Evolutionary conservation across 1,139 yeast species (phyloP).

Genomic region (Sugiyamaella novakii): DNA sequence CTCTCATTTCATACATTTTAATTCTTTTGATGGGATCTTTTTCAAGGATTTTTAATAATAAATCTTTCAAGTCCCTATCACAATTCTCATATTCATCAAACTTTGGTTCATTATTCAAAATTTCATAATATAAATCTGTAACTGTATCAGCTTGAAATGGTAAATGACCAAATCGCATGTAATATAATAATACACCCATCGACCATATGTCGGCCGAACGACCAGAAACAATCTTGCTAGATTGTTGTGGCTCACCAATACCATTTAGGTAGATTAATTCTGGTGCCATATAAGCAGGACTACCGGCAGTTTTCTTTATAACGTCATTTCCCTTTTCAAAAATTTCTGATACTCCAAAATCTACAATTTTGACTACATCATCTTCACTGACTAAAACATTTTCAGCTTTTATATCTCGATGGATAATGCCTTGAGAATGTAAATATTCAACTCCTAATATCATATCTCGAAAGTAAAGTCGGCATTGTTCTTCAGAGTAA

Average conservation of each 20-base stretch:
- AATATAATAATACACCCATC: constrained; percentile 63
- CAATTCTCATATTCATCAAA: constrained; percentile 22
- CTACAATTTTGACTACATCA: constrained; percentile 84
- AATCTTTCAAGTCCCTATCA: constrained; percentile 2
- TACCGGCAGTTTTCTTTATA: constrained; percentile 67
- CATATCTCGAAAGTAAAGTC: constrained; percentile 70
- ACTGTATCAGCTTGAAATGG: constrained; percentile 47
- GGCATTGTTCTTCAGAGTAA: constrained; percentile 45
- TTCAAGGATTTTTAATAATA: constrained; percentile 41
- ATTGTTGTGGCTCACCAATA: constrained; percentile 7
- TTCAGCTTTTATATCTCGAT: constrained; percentile 95
- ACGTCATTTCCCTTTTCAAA: constrained; percentile 56
- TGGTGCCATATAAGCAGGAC: constrained; percentile 83
- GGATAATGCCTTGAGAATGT: constrained; percentile 91
- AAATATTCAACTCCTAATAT: constrained; percentile 86
- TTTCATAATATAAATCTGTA: constrained; percentile 51
- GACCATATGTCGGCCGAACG: constrained; percentile 81
- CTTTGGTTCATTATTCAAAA: constrained; percentile 34
- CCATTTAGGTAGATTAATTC: constrained; percentile 62
- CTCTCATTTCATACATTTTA: constrained; percentile 54
- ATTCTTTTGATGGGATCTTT: constrained; percentile 60
- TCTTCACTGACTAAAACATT: constrained; percentile 74
- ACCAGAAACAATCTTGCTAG: constrained; percentile 47
- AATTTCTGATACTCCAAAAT: constrained; percentile 87
- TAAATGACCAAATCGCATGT: constrained; percentile 43